Evolutionary conservation across 306 rosid species (phyloP).

Genomic region (Lathyrus tuberosus): DNA sequence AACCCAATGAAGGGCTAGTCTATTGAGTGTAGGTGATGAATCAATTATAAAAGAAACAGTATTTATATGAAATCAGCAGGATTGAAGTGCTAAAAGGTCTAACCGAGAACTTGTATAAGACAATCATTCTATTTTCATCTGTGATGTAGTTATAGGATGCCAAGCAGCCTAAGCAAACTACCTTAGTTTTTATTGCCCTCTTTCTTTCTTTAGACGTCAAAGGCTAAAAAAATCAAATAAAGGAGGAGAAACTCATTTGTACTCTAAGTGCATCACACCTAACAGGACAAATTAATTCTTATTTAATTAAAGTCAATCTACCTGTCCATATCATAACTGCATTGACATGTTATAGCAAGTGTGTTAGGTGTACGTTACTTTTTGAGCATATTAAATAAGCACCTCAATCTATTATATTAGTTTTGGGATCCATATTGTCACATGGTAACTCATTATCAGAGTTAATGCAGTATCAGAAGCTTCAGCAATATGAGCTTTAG

Average conservation of each 20-base stretch:
- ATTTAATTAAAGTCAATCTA: not conserved
- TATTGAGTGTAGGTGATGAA: not conserved
- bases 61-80: not conserved
- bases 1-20: not conserved
- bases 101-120: not conserved
- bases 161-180: not conserved
- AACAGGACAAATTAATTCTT: not conserved
- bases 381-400: not conserved
- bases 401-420: slow-evolving; percentile 12
- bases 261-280: not conserved
- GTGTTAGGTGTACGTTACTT: not conserved
- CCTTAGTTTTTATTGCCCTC: not conserved
- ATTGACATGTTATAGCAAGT: not conserved
- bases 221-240: not conserved
- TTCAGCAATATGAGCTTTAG: not conserved
- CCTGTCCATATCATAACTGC: not conserved
- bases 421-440: not conserved
- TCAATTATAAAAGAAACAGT: not conserved
- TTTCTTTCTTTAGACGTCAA: not conserved
- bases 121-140: not conserved
- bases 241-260: not conserved
- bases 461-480: not conserved
- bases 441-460: not conserved
- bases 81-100: not conserved
- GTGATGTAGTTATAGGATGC: not conserved